These are phyloP conservation scores for Reticulascus tulasneorum DNA, from an alignment of 2,329 filamentous ascomycete genomes.

Conservation along the genomic window DNA sequence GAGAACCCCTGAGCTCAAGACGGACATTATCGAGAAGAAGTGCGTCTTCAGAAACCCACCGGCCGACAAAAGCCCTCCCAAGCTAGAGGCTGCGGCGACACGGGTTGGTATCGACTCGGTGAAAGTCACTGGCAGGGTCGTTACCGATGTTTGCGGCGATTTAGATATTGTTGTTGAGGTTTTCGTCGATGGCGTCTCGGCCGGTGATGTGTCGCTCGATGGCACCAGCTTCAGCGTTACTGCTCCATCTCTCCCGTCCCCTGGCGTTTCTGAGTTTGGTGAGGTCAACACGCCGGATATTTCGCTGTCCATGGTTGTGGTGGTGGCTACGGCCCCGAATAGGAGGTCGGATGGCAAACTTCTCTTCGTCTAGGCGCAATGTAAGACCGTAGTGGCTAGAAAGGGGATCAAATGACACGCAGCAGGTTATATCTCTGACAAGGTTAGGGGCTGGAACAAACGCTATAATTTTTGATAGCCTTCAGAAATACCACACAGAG, in stretches of 20 bases:
- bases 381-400: too few relatives aligned
- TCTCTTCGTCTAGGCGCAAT: slow-evolving; percentile 4
- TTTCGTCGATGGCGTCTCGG: slow-evolving; percentile 1
- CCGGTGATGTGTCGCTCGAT: background rate
- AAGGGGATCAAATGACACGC: too few relatives aligned
- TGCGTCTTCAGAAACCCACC: background rate
- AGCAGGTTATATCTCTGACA: too few relatives aligned
- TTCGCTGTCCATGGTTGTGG: slow-evolving; percentile 2
- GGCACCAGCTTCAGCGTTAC: background rate
- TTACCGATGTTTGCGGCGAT: background rate
- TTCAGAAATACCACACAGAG: too few relatives aligned
- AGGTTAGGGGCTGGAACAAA: too few relatives aligned
- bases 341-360: slow-evolving; percentile 1
- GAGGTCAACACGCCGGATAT: slow-evolving; percentile 1
- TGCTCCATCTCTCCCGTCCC: background rate
- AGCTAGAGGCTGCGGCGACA: background rate
- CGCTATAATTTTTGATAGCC: too few relatives aligned
- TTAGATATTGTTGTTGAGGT: slow-evolving; percentile 1
- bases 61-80: background rate
- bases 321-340: background rate
- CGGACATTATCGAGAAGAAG: background rate
- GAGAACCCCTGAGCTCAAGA: background rate
- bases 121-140: background rate
- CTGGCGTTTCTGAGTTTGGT: background rate
- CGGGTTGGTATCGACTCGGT: background rate